Conservation (phyloP, 2,329 filamentous ascomycete genomes). For the Plenodomus biglobosus region DNA sequence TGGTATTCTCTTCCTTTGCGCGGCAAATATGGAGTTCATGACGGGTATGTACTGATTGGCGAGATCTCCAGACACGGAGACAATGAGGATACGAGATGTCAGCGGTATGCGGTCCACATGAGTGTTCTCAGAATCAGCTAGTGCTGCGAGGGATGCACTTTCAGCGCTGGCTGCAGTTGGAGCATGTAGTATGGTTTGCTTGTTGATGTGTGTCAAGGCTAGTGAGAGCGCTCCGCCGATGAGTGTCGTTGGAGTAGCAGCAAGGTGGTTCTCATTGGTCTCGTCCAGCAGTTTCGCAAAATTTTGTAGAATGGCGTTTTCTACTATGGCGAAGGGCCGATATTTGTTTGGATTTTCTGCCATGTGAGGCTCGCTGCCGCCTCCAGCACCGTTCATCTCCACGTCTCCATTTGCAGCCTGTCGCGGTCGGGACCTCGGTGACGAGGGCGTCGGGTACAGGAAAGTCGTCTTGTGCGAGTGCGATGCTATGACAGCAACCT, state of each 20-base stretch:
- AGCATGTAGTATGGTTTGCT: conserved; percentile 61
- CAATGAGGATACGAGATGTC: conserved; percentile 80
- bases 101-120: conserved; percentile 53
- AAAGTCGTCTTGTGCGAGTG: conserved; percentile 85
- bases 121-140: conserved; percentile 42
- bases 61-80: conserved; percentile 87
- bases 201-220: conserved; percentile 88
- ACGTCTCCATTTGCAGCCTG: conserved; percentile 26
- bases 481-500: conserved; percentile 86
- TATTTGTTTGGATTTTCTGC: conserved; percentile 77
- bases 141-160: conserved; percentile 49
- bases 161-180: conserved; percentile 46
- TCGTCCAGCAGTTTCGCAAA: conserved; percentile 70
- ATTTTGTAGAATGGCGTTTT: conserved; percentile 74
- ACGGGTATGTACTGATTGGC: conserved; percentile 93
- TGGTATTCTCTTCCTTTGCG: conserved; percentile 81
- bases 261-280: conserved; percentile 65
- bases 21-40: conserved; percentile 98
- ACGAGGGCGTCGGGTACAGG: conserved; percentile 71
- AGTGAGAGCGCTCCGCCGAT: conserved; percentile 89
- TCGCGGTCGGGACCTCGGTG: conserved; percentile 17
- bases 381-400: conserved; percentile 30
- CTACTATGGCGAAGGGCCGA: conserved; percentile 84
- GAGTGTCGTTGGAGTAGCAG: conserved; percentile 74
- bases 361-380: conserved; percentile 22